phyloP scores from a whole-genome alignment of 2,329 filamentous ascomycete genomes.

The Magnaporthiopsis poae region DNA sequence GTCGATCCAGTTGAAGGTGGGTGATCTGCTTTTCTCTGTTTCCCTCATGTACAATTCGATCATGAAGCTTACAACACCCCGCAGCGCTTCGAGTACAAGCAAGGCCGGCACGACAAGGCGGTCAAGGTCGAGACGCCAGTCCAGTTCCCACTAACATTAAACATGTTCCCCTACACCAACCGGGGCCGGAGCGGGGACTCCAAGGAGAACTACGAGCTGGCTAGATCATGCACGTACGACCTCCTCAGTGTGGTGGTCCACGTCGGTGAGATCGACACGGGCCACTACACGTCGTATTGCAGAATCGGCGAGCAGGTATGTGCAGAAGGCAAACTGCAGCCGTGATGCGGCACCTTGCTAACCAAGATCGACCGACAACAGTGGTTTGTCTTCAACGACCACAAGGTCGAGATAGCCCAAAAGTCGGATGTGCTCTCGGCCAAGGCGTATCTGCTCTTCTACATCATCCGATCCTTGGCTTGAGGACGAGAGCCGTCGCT shows the following conservation, averaged over 20 bases:
- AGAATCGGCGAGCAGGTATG: constrained; percentile 63
- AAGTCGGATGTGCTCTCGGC: constrained; percentile 77
- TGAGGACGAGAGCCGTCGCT: constrained; percentile 19
- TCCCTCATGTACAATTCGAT: no score
- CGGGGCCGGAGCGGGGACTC: constrained; percentile 43
- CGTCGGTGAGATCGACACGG: constrained; percentile 83
- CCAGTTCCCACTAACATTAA: constrained; percentile 74
- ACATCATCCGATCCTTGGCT: constrained; percentile 56
- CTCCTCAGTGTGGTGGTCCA: constrained; percentile 85
- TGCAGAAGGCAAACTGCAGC: constrained; percentile 3
- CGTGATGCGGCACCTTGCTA: background rate
- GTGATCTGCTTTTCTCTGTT: no score
- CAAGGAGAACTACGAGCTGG: constrained; percentile 44
- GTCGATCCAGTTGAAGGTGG: constrained; percentile 83
- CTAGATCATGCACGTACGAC: constrained; percentile 68
- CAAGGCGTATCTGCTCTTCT: constrained; percentile 86
- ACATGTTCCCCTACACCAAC: constrained; percentile 83
- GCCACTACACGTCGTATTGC: constrained; percentile 86
- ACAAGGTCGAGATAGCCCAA: constrained; percentile 74
- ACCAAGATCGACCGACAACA: constrained; percentile 26
- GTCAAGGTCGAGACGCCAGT: constrained; percentile 84
- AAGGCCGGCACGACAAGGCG: constrained; percentile 57
- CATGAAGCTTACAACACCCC: constrained; percentile 3
- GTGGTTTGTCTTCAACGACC: constrained; percentile 96
- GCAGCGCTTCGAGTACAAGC: constrained; percentile 63